Evolutionary conservation across 2,329 filamentous ascomycete species (phyloP).

Genomic region (Dissoconium aciculare): DNA sequence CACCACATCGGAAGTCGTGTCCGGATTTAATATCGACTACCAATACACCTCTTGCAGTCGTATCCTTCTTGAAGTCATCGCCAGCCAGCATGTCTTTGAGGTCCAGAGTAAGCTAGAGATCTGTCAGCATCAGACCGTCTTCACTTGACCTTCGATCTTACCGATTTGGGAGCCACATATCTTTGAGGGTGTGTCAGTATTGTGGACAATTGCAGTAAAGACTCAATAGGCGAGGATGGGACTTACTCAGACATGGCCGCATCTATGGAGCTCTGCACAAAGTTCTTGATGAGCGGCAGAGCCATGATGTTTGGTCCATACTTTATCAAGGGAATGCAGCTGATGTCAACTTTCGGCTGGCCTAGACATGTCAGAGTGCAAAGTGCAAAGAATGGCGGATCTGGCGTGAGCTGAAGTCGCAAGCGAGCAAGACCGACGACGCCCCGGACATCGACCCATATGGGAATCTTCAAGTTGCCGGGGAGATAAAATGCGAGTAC

Average conservation of each 20-base stretch:
- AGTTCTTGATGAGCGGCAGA: slow-evolving; percentile 57
- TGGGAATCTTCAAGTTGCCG: slow-evolving; percentile 40
- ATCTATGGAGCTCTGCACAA: slow-evolving; percentile 60
- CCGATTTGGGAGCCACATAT: slow-evolving; percentile 61
- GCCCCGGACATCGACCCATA: slow-evolving; percentile 62
- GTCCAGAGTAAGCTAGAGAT: slow-evolving; percentile 54
- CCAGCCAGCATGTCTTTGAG: slow-evolving; percentile 64
- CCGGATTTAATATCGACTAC: slow-evolving; percentile 52
- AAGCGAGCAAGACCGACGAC: slow-evolving; percentile 56
- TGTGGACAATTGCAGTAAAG: too few relatives aligned
- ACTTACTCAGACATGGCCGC: slow-evolving; percentile 59
- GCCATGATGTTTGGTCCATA: slow-evolving; percentile 60
- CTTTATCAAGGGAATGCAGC: slow-evolving; percentile 55
- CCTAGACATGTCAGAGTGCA: slow-evolving; percentile 61
- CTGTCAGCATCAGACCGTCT: slow-evolving; percentile 64
- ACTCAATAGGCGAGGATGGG: too few relatives aligned
- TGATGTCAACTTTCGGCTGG: slow-evolving; percentile 56
- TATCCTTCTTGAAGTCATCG: slow-evolving; percentile 67
- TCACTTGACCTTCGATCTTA: slow-evolving; percentile 59
- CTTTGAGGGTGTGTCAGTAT: too few relatives aligned
- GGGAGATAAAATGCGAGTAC: slow-evolving; percentile 54
- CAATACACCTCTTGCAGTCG: slow-evolving; percentile 47
- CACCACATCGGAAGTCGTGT: slow-evolving; percentile 56
- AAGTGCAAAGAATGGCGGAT: slow-evolving; percentile 63
- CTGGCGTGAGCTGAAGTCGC: slow-evolving; percentile 56